These are phyloP conservation scores for Paracorniculantispora psalliotae DNA, from an alignment of 2,329 filamentous ascomycete genomes.

Conservation along the genomic window DNA sequence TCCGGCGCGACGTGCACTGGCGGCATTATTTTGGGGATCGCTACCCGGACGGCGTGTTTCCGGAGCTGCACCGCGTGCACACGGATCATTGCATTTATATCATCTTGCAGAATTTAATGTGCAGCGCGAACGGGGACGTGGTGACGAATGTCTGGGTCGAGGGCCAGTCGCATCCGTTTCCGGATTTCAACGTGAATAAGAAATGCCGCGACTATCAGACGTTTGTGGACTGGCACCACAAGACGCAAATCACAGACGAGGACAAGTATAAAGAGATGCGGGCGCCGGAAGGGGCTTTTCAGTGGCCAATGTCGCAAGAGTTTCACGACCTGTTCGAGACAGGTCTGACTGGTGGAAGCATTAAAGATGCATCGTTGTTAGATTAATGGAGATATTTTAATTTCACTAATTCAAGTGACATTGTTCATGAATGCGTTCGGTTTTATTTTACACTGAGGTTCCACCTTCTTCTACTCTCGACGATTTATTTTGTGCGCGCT, in stretches of 20 bases:
- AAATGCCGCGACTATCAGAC: background rate
- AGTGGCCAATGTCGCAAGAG: slow-evolving; percentile 8
- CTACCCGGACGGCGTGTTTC: slow-evolving; percentile 7
- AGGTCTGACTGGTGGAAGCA: background rate
- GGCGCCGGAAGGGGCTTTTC: background rate
- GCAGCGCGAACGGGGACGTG: background rate
- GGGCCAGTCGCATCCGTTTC: background rate
- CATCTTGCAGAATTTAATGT: slow-evolving; percentile 10
- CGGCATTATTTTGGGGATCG: slow-evolving; percentile 2
- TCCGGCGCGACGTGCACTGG: slow-evolving; percentile 10
- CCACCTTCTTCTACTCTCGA: background rate
- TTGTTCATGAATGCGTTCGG: too few relatives aligned
- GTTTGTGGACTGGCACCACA: background rate
- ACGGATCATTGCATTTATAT: slow-evolving; percentile 12
- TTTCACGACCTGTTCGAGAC: slow-evolving; percentile 10
- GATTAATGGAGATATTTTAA: background rate
- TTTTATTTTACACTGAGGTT: background rate
- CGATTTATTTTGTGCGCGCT: background rate
- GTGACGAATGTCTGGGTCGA: background rate
- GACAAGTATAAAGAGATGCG: background rate
- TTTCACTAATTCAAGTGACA: too few relatives aligned
- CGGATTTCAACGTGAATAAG: background rate
- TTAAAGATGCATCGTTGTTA: background rate
- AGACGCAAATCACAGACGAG: background rate
- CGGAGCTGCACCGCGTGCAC: slow-evolving; percentile 9